Conservation (phyloP, 345 rosid species). For the Erodium maritimum region DNA sequence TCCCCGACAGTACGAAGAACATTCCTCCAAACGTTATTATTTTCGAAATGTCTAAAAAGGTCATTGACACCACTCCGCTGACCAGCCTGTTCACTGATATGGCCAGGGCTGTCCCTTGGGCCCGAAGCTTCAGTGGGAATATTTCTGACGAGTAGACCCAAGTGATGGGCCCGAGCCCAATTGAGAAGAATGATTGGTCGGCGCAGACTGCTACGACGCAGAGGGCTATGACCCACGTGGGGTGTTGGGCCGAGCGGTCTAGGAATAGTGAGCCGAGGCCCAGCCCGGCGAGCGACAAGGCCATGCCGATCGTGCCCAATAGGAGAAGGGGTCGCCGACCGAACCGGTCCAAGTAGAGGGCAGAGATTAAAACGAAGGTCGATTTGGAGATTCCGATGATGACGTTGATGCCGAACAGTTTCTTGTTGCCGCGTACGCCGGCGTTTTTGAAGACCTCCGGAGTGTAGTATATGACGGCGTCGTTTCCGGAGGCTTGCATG, state of each 20-base stretch:
- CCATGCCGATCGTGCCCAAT: neutral
- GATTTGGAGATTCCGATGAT: neutral
- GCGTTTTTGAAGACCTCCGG: neutral
- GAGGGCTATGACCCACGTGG: constrained; percentile 33
- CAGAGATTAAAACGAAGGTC: neutral
- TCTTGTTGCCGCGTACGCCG: neutral
- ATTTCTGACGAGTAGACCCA: constrained; percentile 74
- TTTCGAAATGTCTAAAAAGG: constrained; percentile 31
- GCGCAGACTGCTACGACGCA: constrained; percentile 38
- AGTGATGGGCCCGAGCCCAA: constrained; percentile 64
- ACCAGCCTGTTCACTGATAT: constrained; percentile 52
- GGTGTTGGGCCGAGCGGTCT: constrained; percentile 15
- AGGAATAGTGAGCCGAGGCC: neutral
- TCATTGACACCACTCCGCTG: constrained; percentile 57
- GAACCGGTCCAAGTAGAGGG: neutral
- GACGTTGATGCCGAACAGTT: neutral
- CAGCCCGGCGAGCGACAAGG: neutral
- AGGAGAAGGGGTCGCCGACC: neutral
- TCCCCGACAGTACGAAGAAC: constrained; percentile 40
- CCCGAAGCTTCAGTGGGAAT: constrained; percentile 51
- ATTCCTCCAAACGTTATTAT: constrained; percentile 43
- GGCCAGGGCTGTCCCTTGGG: constrained; percentile 58
- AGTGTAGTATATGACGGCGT: constrained; percentile 18
- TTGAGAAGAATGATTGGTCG: constrained; percentile 49
- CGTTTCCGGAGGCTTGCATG: constrained; percentile 26